Evolutionary conservation across 2,329 filamentous ascomycete genomes (phyloP), one percentile per base, ranked within the genome.

Genomic region (Pseudopithomyces chartarum): DNA sequence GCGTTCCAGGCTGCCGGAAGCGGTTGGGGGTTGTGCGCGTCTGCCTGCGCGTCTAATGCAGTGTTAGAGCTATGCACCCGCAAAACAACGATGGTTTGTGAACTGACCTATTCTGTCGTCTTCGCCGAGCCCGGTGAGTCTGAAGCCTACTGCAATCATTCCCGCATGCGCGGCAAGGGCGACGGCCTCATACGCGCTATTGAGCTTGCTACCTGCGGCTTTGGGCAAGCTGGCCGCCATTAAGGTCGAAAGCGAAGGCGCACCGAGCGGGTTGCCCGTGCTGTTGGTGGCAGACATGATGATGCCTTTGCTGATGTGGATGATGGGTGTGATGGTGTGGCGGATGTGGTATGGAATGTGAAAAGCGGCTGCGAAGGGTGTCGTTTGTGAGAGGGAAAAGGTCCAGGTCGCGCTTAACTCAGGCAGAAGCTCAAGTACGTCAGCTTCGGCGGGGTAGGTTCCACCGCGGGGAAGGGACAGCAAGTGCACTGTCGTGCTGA

Each of bases 91-190:
- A 22, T 34, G 39, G 3, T 32, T 26, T 51, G 17, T n/a, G n/a
- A 20, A 65, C 78, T 58, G 77, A 91, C 90, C 84, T 62, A 90
- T 85, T 46, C 81, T 85, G 70, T 92, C 86, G 52, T 94, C 91
- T 76, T 98, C 92, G 46, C 89, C 85, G n/a, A 97, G 87, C 1
- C 93, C 93, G 17, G 92, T 78, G 2, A 98, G 82, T 52, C 88
- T 84, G 74, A 97, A 98, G 61, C 87, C 90, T 2, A 94, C 86
- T 8, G 88, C 87, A 22, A 85, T 74, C 87, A 98, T 90, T 68
- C 88, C 92, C 3, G 91, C 90, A 75, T 99, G 94, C 19, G 88
- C 82, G 60, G 96, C 88, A 22, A 98, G 84, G 15, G 91, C 92
- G 58, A 97, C 81, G 46, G 90, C 91, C 78, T 98, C 93, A 73